Percentiles rank a stretch among this genome's conserved stretches.
These are phyloP conservation scores for Zymoseptoria ardabiliae DNA, from an alignment of 2,329 filamentous ascomycete species.

Conservation along the genomic window DNA sequence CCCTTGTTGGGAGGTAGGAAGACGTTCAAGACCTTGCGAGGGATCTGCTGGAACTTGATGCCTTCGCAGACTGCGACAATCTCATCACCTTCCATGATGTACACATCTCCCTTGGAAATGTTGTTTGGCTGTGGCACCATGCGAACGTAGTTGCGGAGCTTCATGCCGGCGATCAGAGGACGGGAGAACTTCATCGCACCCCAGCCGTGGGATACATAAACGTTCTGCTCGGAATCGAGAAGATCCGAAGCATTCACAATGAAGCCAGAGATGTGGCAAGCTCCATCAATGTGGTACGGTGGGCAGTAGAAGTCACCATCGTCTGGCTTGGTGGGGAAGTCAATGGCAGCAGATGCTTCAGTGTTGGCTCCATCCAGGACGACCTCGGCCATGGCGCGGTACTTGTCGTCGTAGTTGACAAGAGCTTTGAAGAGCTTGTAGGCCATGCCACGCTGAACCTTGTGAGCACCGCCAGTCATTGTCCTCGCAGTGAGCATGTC, in stretches of 20 bases:
- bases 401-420: slow-evolving; percentile 51
- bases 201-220: slow-evolving; percentile 58
- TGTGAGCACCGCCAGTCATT: slow-evolving; percentile 58
- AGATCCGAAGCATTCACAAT: slow-evolving; percentile 54
- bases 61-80: slow-evolving; percentile 53
- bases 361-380: slow-evolving; percentile 50
- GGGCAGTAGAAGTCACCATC: slow-evolving; percentile 52
- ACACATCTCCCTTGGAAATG: slow-evolving; percentile 53
- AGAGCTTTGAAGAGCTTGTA: slow-evolving; percentile 65
- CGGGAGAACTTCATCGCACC: slow-evolving; percentile 45
- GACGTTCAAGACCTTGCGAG: slow-evolving; percentile 58
- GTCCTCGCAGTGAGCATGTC: slow-evolving; percentile 63
- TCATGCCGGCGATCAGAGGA: slow-evolving; percentile 39
- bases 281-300: slow-evolving; percentile 53
- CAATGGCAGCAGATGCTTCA: slow-evolving; percentile 48
- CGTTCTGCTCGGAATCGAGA: slow-evolving; percentile 51
- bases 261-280: slow-evolving; percentile 52
- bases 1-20: slow-evolving; percentile 55
- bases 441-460: slow-evolving; percentile 65
- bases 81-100: slow-evolving; percentile 52
- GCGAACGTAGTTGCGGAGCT: slow-evolving; percentile 54
- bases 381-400: slow-evolving; percentile 52
- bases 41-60: slow-evolving; percentile 60
- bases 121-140: slow-evolving; percentile 52
- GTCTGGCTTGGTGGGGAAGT: slow-evolving; percentile 47